Evolutionary conservation across 106 monocot genomes (phyloP).

Genomic region (Dendrobium chrysotoxum): DNA sequence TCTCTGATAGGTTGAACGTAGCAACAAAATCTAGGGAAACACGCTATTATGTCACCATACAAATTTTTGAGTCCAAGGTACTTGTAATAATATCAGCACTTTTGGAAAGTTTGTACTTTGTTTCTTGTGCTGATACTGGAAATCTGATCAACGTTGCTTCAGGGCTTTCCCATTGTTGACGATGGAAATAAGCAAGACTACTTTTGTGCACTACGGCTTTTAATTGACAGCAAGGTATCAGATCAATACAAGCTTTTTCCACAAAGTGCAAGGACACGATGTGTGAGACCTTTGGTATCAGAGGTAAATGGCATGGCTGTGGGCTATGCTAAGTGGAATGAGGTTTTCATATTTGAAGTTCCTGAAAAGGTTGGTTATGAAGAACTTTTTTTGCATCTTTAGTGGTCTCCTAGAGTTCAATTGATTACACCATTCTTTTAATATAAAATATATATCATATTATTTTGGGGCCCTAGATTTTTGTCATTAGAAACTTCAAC

Average conservation of each 20-base stretch:
- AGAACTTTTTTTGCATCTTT: neutral
- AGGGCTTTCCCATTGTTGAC: conserved; percentile 73
- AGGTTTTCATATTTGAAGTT: conserved; percentile 94
- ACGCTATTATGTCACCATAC: conserved; percentile 72
- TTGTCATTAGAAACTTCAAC: neutral
- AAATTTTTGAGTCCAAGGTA: conserved; percentile 85
- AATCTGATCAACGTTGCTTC: conserved; percentile 12
- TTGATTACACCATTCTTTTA: neutral
- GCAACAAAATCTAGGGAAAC: conserved; percentile 43
- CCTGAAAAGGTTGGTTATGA: conserved; percentile 60
- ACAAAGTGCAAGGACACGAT: conserved; percentile 95
- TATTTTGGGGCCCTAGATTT: neutral
- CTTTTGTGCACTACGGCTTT: conserved; percentile 85
- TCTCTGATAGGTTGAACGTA: conserved; percentile 70
- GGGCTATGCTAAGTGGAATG: conserved; percentile 85
- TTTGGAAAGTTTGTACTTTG: neutral
- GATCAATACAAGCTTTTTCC: conserved; percentile 83
- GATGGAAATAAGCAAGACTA: conserved; percentile 86
- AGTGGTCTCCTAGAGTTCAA: neutral
- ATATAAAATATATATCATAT: neutral
- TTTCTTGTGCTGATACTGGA: conserved; percentile 5
- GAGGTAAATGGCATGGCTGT: conserved; percentile 15
- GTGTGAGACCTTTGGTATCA: conserved; percentile 50
- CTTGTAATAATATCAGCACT: neutral
- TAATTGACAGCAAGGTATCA: conserved; percentile 50